These are phyloP conservation scores for Cercospora janseana DNA, from an alignment of 2,329 filamentous ascomycete species.

Conservation along the genomic window DNA sequence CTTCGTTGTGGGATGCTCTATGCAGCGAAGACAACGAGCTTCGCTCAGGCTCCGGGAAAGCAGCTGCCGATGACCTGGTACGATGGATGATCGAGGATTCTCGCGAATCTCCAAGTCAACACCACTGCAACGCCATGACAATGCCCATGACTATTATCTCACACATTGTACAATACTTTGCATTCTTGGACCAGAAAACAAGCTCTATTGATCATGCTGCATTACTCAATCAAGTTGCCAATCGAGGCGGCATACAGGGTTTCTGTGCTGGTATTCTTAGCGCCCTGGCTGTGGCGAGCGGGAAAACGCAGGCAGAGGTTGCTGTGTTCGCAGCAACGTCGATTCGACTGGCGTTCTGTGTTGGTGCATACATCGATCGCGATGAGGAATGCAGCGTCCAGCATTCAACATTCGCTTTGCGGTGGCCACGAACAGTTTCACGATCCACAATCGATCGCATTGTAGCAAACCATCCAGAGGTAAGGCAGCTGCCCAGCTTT, in stretches of 20 bases:
- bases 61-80: not conserved
- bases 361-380: constrained; percentile 68
- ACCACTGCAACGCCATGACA: constrained; percentile 7
- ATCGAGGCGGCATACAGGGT: constrained; percentile 15
- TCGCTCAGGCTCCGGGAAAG: not conserved
- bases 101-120: not conserved
- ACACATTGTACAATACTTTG: constrained; percentile 10
- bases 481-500: not conserved
- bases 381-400: constrained; percentile 4
- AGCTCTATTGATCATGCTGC: not conserved
- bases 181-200: not conserved
- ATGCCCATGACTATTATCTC: constrained; percentile 10
- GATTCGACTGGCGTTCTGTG: constrained; percentile 68
- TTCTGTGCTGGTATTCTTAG: constrained; percentile 18
- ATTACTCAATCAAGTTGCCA: not conserved
- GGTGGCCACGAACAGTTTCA: not conserved
- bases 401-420: constrained; percentile 7
- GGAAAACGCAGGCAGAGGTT: constrained; percentile 63
- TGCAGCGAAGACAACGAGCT: not conserved
- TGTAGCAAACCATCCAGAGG: not conserved
- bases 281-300: constrained; percentile 35
- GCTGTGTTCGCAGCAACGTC: constrained; percentile 52
- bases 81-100: not conserved
- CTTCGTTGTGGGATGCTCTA: constrained; percentile 3
- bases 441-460: constrained; percentile 2